Base-by-base conservation (phyloP, 768 basidiomycete genomes). In the Mrakia gelida region DNA sequence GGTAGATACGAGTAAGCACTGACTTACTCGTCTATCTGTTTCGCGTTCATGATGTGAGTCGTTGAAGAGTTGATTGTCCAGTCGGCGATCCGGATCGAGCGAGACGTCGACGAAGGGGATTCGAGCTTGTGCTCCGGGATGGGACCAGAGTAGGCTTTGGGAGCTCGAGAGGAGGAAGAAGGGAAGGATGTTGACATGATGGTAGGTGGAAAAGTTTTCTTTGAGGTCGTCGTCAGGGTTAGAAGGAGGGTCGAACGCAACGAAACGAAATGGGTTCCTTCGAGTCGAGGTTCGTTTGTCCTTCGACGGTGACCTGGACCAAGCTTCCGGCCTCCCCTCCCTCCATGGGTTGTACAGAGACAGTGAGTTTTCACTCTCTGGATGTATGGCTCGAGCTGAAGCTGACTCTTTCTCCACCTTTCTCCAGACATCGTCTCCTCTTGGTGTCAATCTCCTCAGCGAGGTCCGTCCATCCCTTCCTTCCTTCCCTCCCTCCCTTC, bases 31-130 rank as follows among this genome's bases (percentile, higher is more conserved):
- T 79, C 78, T 8, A 79, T 79, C 62, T 79, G 78, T 18, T 52
- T 43, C 41, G 78, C 74, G 56, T 71, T 75, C 78, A 79, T 79
- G 73, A 79, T 79, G 62, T 73, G 67, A 5, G 59, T 75, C 23
- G 68, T 71, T 1, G 65, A 56, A 15, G 68, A 63, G 15, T 34
- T 9, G 70, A 79, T 56, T 23, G 30, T 67, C 78, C 78, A 79
- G 73, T 54, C 78, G 45, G 26, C 54, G 23, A 79, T 75, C 32
- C 32, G 52, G 68, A 79, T 71, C 34, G 63, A 38, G 34, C 77
- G 61, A 21, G 59, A 45, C 41, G 72, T 41, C 71, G 63, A 9
- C 28, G 34, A 34, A 15, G 76, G 43, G 3, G 56, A 56, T 9
- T 54, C 34, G 34, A 77, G 41, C 56, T 16, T 38, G 70, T 77